These are phyloP conservation scores for Hanseniaspora sp. DNA, from an alignment of 1,139 yeast genomes.

Conservation along the genomic window DNA sequence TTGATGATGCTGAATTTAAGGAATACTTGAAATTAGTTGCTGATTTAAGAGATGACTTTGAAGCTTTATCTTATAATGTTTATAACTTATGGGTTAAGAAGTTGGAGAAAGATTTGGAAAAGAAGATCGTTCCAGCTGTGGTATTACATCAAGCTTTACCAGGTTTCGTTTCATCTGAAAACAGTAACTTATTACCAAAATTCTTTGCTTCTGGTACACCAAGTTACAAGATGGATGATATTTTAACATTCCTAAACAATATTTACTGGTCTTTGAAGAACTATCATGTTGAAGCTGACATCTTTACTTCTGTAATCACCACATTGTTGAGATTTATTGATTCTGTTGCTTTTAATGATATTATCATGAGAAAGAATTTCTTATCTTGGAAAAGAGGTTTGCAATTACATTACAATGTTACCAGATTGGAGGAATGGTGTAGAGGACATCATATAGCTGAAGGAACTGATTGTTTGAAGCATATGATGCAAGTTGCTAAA, in stretches of 20 bases:
- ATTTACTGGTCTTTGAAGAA: slow-evolving; percentile 92
- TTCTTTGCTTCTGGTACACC: slow-evolving; percentile 57
- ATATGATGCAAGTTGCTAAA: slow-evolving; percentile 87
- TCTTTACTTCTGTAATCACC: slow-evolving; percentile 72
- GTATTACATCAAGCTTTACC: slow-evolving; percentile 91
- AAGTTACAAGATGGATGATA: slow-evolving; percentile 88
- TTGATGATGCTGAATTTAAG: slow-evolving; percentile 83
- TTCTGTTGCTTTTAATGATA: slow-evolving; percentile 88
- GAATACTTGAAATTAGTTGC: slow-evolving; percentile 84
- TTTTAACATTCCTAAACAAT: slow-evolving; percentile 76
- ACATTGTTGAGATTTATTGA: slow-evolving; percentile 82
- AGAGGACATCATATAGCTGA: slow-evolving; percentile 87
- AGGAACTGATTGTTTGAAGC: slow-evolving; percentile 78
- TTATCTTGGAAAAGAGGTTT: slow-evolving; percentile 96
- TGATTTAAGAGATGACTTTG: slow-evolving; percentile 88
- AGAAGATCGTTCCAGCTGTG: slow-evolving; percentile 87
- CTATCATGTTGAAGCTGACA: slow-evolving; percentile 76
- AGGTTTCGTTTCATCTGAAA: slow-evolving; percentile 86
- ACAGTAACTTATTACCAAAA: slow-evolving; percentile 73
- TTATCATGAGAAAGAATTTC: slow-evolving; percentile 89
- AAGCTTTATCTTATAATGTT: slow-evolving; percentile 82
- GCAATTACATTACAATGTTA: slow-evolving; percentile 90
- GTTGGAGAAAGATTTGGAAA: slow-evolving; percentile 80
- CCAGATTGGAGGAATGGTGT: slow-evolving; percentile 97
- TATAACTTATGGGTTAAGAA: slow-evolving; percentile 97